Percentiles rank a stretch among this genome's conserved stretches.
These are phyloP conservation scores for Cercospora sp. DNA, from an alignment of 2,329 filamentous ascomycete genomes.

Conservation along the genomic window DNA sequence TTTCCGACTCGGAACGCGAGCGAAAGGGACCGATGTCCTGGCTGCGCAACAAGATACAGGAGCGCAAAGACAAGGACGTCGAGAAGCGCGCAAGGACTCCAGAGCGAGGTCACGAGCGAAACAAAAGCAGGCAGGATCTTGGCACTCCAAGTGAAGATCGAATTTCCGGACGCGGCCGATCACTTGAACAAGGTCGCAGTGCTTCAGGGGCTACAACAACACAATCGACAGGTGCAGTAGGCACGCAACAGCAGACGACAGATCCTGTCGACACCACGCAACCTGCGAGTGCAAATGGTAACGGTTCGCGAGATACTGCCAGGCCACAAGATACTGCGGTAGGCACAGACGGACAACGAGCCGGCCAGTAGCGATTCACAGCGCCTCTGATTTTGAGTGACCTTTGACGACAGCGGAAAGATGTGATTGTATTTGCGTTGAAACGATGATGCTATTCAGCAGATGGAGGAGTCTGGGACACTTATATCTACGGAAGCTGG, in stretches of 20 bases:
- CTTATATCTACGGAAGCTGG: neutral
- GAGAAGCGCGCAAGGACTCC: slow-evolving; percentile 47
- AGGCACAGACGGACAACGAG: neutral
- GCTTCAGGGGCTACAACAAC: neutral
- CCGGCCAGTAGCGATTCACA: neutral
- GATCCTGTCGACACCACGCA: neutral
- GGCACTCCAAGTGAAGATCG: slow-evolving; percentile 20
- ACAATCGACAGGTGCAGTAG: neutral
- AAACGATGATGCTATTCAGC: slow-evolving; percentile 1
- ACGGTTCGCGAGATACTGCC: neutral
- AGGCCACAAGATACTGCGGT: neutral
- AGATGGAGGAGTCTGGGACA: neutral
- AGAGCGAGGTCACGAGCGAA: slow-evolving; percentile 37
- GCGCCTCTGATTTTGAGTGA: neutral
- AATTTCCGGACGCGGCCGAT: slow-evolving; percentile 27
- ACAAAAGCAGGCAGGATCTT: slow-evolving; percentile 33
- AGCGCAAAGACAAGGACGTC: slow-evolving; percentile 55
- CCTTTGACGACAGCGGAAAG: neutral
- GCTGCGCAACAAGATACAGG: slow-evolving; percentile 64
- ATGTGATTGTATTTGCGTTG: neutral
- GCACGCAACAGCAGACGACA: neutral
- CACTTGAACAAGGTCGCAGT: slow-evolving; percentile 22
- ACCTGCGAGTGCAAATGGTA: neutral
- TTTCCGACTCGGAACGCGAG: slow-evolving; percentile 46
- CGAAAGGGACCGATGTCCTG: slow-evolving; percentile 64